A percentile compares a stretch with the other conserved stretches of the same genome.
Evolutionary conservation across 306 rosid genomes (phyloP).

Genomic region (Medicago lupulina): DNA sequence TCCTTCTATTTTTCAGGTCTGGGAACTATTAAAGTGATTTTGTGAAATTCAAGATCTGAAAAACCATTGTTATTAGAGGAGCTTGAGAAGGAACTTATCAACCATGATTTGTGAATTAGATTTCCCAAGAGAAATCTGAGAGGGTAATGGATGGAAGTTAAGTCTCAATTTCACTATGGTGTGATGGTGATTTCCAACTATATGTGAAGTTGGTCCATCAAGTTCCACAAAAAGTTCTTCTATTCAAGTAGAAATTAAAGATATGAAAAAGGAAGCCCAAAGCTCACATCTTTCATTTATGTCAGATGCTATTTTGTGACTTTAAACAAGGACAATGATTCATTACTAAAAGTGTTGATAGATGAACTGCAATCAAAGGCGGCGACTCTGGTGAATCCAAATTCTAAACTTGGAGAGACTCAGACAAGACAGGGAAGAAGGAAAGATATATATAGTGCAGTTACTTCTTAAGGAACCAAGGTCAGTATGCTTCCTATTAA

Average conservation of each 20-base stretch:
- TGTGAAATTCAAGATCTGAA: too few relatives aligned
- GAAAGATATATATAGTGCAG: too few relatives aligned
- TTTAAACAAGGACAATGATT: conserved; percentile 79
- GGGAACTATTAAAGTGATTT: too few relatives aligned
- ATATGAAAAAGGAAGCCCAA: conserved; percentile 80
- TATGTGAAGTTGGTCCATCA: conserved; percentile 52
- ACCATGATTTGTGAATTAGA: too few relatives aligned
- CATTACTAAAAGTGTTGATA: conserved; percentile 79
- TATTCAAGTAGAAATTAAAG: conserved; percentile 83
- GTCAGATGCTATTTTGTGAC: conserved; percentile 77
- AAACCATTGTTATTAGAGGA: too few relatives aligned
- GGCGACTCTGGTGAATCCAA: too few relatives aligned
- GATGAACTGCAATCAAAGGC: conserved; percentile 78
- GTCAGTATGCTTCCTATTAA: conserved; percentile 82
- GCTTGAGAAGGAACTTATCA: too few relatives aligned
- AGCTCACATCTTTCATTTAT: conserved; percentile 72
- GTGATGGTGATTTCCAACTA: conserved; percentile 48
- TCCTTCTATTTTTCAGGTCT: too few relatives aligned
- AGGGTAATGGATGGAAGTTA: conserved; percentile 48
- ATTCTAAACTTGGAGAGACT: too few relatives aligned
- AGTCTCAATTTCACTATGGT: conserved; percentile 39
- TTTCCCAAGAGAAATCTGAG: conserved; percentile 39
- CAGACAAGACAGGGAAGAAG: too few relatives aligned
- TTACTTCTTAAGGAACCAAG: conserved; percentile 39
- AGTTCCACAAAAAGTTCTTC: conserved; percentile 59